phyloP scores from a whole-genome alignment of 441 rosid species.

The Syzygium syzygioides region DNA sequence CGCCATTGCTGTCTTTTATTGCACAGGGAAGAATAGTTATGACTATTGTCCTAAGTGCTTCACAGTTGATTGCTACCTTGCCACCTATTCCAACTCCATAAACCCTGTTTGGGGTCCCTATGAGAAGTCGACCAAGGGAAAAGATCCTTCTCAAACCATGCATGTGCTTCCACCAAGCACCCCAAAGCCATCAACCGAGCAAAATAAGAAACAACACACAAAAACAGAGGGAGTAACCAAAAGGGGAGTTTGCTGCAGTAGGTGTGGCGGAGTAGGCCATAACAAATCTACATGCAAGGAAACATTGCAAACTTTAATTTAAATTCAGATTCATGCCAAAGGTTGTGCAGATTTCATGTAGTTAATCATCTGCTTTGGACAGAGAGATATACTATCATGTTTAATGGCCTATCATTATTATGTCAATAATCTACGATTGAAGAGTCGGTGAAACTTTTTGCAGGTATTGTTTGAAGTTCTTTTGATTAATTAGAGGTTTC shows the following conservation, averaged over 20 bases:
- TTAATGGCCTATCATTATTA: neutral
- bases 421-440: neutral
- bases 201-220: slow-evolving; percentile 28
- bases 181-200: slow-evolving; percentile 33
- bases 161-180: slow-evolving; percentile 59
- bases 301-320: slow-evolving; percentile 10
- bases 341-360: neutral
- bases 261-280: slow-evolving; percentile 80
- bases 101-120: slow-evolving; percentile 28
- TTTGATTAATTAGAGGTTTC: neutral
- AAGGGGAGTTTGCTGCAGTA: slow-evolving; percentile 61
- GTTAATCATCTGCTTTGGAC: neutral
- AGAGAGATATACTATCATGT: neutral
- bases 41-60: slow-evolving; percentile 67
- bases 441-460: neutral
- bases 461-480: neutral
- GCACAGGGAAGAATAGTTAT: slow-evolving; percentile 40
- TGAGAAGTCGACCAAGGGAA: slow-evolving; percentile 20
- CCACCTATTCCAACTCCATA: slow-evolving; percentile 47
- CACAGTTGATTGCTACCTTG: slow-evolving; percentile 47
- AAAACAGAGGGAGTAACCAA: slow-evolving; percentile 38
- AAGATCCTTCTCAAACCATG: slow-evolving; percentile 20
- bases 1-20: slow-evolving; percentile 72
- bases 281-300: slow-evolving; percentile 83
- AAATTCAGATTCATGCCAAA: neutral